Evolutionary conservation across 306 rosid genomes (phyloP), one percentile per base, ranked within the genome.

Genomic region (Cucumis sativus): DNA sequence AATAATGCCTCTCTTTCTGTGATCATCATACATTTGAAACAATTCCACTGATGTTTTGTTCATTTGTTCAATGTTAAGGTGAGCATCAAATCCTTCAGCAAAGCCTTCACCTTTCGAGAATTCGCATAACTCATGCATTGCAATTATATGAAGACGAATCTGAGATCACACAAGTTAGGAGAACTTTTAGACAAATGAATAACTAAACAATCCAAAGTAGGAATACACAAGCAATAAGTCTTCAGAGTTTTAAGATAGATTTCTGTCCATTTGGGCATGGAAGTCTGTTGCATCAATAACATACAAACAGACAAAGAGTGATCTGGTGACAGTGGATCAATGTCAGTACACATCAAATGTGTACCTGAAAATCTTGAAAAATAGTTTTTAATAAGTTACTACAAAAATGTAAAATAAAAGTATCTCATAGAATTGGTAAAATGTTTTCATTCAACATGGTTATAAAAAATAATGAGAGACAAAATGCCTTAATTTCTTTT

Each of bases 61-160:
- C 99, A 95, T 95, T 89, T 95, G 99, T 84, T 95, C 99, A 82
- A 95, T 95, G 82, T 95, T 95, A 77, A 95, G 97, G 87, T 95
- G 99, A 77, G 99, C 97, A 78, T 95, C 99, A 85, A 95, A 95
- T 78, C 99, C 99, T 86, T 95, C 99, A 0, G 97, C 85, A 80
- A 95, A 95, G 79, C 99, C 99, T 80, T 95, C 99, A 80, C 99
- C 99, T 85, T 86, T 95, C 65, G 96, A 86, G 88, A 90, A 89
- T 84, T 95, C 99, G 67, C 99, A 95, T 81, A 95, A 84, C 79
- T 95, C 97, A 77, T 95, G 97, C 97, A 95, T 95, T 45, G 93
- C 97, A 83, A 95, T 83, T 84, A 95, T 92, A 75, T 95, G 99
- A 82, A 95, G 84, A 80, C 91, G 91, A 86, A 95, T 92, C 99